phyloP scores from a whole-genome alignment of 306 rosid genomes.

The Fagus sylvatica region DNA sequence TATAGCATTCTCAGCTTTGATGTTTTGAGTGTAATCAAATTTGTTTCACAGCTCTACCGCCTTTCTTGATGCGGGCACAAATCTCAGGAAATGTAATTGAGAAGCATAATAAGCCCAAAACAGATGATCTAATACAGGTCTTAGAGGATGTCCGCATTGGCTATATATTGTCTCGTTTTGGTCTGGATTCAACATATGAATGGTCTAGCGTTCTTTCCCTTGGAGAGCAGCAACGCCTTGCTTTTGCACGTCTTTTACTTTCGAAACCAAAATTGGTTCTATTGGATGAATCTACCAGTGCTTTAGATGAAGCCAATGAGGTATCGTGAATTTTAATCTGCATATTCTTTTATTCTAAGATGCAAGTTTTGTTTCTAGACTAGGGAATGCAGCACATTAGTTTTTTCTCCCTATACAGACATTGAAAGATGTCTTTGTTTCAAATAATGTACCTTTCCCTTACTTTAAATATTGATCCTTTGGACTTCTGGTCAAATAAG shows the following conservation, averaged over 20 bases:
- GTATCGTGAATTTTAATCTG: conserved; percentile 41
- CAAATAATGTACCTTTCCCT: background rate
- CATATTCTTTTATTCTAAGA: background rate
- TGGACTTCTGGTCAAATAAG: background rate
- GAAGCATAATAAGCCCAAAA: conserved; percentile 57
- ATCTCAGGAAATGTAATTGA: conserved; percentile 35
- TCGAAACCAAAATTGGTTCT: conserved; percentile 76
- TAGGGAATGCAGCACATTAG: background rate
- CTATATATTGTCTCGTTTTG: conserved; percentile 72
- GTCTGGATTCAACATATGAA: conserved; percentile 72
- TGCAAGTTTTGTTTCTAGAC: conserved; percentile 1
- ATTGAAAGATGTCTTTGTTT: conserved; percentile 7
- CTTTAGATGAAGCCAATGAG: conserved; percentile 96
- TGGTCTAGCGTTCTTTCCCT: conserved; percentile 98
- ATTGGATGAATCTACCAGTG: conserved; percentile 91
- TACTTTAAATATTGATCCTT: background rate
- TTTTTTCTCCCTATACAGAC: background rate
- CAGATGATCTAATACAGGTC: conserved; percentile 69
- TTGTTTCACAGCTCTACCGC: conserved; percentile 58
- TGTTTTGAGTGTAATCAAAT: conserved; percentile 20
- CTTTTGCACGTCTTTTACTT: conserved; percentile 89
- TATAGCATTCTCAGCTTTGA: conserved; percentile 1
- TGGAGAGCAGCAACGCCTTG: conserved; percentile 98
- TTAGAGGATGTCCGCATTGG: conserved; percentile 81
- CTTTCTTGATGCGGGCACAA: conserved; percentile 61